Conservation (phyloP, 2,329 filamentous ascomycete genomes). For the Simplicillium sp. region DNA sequence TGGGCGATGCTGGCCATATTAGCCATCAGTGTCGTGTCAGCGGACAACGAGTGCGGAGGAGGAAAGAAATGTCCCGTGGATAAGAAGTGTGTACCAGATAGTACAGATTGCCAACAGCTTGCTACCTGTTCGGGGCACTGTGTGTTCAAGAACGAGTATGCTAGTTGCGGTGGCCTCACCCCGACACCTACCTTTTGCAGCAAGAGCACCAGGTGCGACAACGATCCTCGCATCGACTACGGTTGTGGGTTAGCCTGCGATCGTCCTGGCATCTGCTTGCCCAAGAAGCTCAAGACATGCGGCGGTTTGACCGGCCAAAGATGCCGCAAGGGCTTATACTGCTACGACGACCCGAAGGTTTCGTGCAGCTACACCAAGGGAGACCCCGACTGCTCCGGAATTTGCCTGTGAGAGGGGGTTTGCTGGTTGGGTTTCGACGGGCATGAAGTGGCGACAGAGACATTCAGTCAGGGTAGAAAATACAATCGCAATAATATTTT, state of each 20-base stretch:
- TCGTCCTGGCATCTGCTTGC: conserved; percentile 21
- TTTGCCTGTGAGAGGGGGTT: too few relatives aligned
- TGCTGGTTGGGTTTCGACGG: too few relatives aligned
- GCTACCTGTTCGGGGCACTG: neutral
- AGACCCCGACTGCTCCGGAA: too few relatives aligned
- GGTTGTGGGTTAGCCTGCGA: conserved; percentile 26
- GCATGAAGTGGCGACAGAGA: too few relatives aligned
- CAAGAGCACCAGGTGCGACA: neutral
- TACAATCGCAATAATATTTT: too few relatives aligned
- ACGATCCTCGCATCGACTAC: neutral
- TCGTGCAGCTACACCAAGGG: too few relatives aligned
- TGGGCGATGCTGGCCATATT: too few relatives aligned
- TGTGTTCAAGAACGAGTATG: neutral
- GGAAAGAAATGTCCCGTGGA: neutral
- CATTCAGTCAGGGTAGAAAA: too few relatives aligned
- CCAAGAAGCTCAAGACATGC: conserved; percentile 11
- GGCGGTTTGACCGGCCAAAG: conserved; percentile 14
- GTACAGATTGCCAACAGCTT: neutral
- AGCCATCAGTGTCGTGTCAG: too few relatives aligned
- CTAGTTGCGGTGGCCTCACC: neutral
- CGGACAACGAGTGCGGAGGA: too few relatives aligned
- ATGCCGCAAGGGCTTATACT: too few relatives aligned
- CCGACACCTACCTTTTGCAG: neutral
- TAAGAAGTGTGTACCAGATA: neutral
- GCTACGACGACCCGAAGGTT: too few relatives aligned